Evolutionary conservation across 23 red algal species (phyloP).

Genomic region (Gracilaria caudata): DNA sequence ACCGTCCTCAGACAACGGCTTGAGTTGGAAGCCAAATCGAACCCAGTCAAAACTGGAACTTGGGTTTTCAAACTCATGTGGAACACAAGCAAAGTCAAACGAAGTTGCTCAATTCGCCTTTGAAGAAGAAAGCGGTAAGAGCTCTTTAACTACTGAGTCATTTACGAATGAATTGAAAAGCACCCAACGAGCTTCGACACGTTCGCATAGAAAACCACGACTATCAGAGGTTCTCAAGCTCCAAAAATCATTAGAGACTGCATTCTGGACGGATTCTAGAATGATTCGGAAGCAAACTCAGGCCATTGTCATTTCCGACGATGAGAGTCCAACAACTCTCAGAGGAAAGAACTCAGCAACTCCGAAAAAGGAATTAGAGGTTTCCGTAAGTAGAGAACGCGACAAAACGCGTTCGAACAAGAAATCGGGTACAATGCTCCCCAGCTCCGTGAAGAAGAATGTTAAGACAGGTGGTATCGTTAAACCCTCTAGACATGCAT

Average conservation of each 20-base stretch:
- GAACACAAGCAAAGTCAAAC: background rate
- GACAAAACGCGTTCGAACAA: background rate
- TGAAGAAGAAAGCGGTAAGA: background rate
- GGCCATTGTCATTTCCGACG: constrained; percentile 25
- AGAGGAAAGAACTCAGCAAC: background rate
- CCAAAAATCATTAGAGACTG: constrained; percentile 61
- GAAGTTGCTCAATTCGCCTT: background rate
- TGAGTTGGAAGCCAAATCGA: background rate
- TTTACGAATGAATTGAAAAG: background rate
- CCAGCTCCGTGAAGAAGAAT: background rate
- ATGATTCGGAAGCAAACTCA: constrained; percentile 31
- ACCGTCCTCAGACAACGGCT: background rate
- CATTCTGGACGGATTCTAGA: constrained; percentile 54
- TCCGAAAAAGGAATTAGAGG: background rate
- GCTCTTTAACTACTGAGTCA: background rate
- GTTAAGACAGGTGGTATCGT: background rate
- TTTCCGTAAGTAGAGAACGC: background rate
- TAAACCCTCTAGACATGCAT: background rate
- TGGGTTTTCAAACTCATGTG: background rate
- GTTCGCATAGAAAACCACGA: background rate
- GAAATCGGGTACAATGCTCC: background rate
- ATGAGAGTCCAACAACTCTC: background rate
- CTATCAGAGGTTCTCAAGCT: constrained; percentile 47
- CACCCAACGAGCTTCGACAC: background rate
- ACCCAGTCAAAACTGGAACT: background rate